Conservation (phyloP, 371 early-diverging fungal genomes). For the Mortierella sp. region DNA sequence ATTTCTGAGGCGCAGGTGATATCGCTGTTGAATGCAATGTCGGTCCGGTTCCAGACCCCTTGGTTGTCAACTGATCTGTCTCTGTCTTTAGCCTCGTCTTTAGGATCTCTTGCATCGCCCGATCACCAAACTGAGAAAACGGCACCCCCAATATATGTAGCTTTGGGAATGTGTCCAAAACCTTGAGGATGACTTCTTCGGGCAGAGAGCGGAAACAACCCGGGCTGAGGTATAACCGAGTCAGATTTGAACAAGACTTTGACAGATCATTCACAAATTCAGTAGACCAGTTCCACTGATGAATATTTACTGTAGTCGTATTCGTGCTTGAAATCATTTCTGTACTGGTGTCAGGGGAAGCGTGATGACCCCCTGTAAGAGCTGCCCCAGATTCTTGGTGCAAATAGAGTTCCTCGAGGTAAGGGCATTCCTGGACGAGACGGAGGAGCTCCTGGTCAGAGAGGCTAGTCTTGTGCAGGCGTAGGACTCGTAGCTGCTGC, state of each 20-base stretch:
- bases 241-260: slow-evolving; percentile 6
- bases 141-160: not conserved
- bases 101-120: slow-evolving; percentile 12
- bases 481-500: slow-evolving; percentile 6
- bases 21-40: not conserved
- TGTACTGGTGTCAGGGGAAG: not conserved
- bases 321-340: not conserved
- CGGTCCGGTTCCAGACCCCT: not conserved
- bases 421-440: not conserved
- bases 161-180: slow-evolving; percentile 10
- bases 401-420: not conserved
- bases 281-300: slow-evolving; percentile 13
- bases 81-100: slow-evolving; percentile 1
- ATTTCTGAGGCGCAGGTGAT: not conserved
- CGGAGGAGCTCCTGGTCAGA: slow-evolving; percentile 10
- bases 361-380: not conserved
- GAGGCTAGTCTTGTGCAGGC: slow-evolving; percentile 2
- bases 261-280: not conserved
- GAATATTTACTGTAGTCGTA: not conserved
- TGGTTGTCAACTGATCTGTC: not conserved
- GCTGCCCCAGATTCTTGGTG: not conserved
- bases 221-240: slow-evolving; percentile 5
- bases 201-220: slow-evolving; percentile 12
- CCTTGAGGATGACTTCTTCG: slow-evolving; percentile 1
- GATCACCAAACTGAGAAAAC: slow-evolving; percentile 16